phyloP scores from a whole-genome alignment of 2,329 filamentous ascomycete species.

The Penicillium sp. region DNA sequence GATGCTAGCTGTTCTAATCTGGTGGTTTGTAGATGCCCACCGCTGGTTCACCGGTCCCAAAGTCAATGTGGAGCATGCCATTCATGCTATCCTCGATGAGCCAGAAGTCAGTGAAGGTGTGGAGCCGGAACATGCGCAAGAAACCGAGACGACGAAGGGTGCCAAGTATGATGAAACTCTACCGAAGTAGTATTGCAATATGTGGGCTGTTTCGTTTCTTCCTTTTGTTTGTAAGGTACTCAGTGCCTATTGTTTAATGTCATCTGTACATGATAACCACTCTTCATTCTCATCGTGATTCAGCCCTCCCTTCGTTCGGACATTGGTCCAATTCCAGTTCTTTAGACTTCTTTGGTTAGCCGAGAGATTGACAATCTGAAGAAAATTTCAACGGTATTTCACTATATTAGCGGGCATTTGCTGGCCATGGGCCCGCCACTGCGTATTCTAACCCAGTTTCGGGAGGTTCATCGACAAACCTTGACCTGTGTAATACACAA shows the following conservation, averaged over 20 bases:
- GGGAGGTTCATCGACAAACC: too few relatives aligned
- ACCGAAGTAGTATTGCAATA: not conserved
- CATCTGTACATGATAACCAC: not conserved
- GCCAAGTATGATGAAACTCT: slow-evolving; percentile 12
- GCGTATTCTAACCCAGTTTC: too few relatives aligned
- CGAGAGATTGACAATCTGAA: too few relatives aligned
- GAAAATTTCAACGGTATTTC: too few relatives aligned
- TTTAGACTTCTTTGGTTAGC: not conserved
- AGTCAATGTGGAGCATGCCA: slow-evolving; percentile 62
- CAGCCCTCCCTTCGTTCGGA: not conserved
- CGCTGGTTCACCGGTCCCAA: slow-evolving; percentile 72
- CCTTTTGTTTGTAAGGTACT: not conserved
- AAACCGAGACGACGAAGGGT: not conserved
- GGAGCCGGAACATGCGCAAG: slow-evolving; percentile 10
- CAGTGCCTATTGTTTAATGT: not conserved
- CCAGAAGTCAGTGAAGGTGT: slow-evolving; percentile 26
- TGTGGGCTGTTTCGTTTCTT: not conserved
- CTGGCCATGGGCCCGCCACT: too few relatives aligned
- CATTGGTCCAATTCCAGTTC: not conserved
- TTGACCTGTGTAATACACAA: too few relatives aligned
- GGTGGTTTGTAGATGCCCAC: slow-evolving; percentile 64
- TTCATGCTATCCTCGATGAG: slow-evolving; percentile 27
- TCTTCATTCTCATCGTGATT: not conserved
- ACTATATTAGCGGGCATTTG: too few relatives aligned
- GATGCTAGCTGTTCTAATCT: slow-evolving; percentile 60